These are phyloP conservation scores for Candida gorgasii DNA, from an alignment of 805 yeast species.

Conservation along the genomic window DNA sequence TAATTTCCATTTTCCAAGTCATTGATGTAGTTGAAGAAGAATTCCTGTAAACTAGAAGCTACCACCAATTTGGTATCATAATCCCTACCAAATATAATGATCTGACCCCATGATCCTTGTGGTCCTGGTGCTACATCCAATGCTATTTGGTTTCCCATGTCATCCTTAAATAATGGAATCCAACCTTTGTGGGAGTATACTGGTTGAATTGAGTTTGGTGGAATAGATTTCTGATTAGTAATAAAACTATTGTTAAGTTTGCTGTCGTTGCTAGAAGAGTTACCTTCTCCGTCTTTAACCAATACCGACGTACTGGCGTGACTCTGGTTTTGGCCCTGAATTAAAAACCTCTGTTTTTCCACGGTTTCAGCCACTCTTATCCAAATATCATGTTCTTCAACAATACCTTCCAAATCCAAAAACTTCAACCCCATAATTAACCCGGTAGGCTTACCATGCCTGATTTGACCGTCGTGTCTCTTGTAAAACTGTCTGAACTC, in stretches of 20 bases:
- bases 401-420: constrained; percentile 43
- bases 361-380: constrained; percentile 40
- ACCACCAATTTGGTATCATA: constrained; percentile 45
- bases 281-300: constrained; percentile 13
- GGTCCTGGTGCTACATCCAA: constrained; percentile 44
- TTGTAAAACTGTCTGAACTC: constrained; percentile 48
- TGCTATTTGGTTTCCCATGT: constrained; percentile 45
- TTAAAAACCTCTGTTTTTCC: constrained; percentile 36
- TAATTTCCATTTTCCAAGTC: constrained; percentile 46
- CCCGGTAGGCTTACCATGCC: constrained; percentile 48
- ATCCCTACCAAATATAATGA: constrained; percentile 46
- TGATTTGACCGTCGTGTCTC: constrained; percentile 47
- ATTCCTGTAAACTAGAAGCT: constrained; percentile 40
- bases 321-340: constrained; percentile 13
- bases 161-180: constrained; percentile 43
- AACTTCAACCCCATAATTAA: constrained; percentile 44
- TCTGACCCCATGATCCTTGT: constrained; percentile 42
- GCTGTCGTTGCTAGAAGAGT: constrained; percentile 20
- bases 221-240: constrained; percentile 37
- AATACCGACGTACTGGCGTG: no score
- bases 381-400: constrained; percentile 45
- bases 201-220: constrained; percentile 40
- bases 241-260: constrained; percentile 25
- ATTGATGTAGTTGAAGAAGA: constrained; percentile 35
- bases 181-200: constrained; percentile 39